Conservation (phyloP, 768 basidiomycete genomes). For the Trametes gibbosa region DNA sequence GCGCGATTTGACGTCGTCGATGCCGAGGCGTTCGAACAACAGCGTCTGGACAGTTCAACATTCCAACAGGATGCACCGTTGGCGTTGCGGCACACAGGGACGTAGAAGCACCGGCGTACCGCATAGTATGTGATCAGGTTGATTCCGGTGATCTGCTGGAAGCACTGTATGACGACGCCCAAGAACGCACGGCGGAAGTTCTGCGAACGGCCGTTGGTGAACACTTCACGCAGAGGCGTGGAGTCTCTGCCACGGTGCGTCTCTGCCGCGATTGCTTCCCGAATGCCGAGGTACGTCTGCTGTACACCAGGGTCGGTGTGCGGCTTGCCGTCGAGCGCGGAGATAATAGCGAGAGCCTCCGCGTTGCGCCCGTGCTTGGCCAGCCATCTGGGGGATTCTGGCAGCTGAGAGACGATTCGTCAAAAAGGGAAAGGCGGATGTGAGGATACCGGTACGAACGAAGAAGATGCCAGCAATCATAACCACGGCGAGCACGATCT, state of each 20-base stretch:
- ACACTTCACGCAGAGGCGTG: constrained; percentile 50
- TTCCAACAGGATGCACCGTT: constrained; percentile 18
- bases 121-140: constrained; percentile 57
- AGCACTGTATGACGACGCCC: constrained; percentile 59
- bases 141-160: constrained; percentile 69
- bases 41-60: constrained; percentile 42
- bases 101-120: constrained; percentile 34
- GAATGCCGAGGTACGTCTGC: constrained; percentile 52
- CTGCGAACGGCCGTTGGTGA: constrained; percentile 54
- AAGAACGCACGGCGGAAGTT: constrained; percentile 58
- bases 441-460: constrained; percentile 34
- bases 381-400: constrained; percentile 62
- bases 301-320: constrained; percentile 45
- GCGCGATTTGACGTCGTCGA: constrained; percentile 54
- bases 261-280: constrained; percentile 50
- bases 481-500: constrained; percentile 53
- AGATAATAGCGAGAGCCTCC: constrained; percentile 59
- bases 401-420: constrained; percentile 37
- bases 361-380: constrained; percentile 51
- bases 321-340: constrained; percentile 55
- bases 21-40: constrained; percentile 56
- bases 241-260: constrained; percentile 22
- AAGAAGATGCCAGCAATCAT: constrained; percentile 50
- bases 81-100: constrained; percentile 25
- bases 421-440: not conserved